These are phyloP conservation scores for Infundibulicybe gibba DNA, from an alignment of 768 basidiomycete genomes.

Conservation along the genomic window DNA sequence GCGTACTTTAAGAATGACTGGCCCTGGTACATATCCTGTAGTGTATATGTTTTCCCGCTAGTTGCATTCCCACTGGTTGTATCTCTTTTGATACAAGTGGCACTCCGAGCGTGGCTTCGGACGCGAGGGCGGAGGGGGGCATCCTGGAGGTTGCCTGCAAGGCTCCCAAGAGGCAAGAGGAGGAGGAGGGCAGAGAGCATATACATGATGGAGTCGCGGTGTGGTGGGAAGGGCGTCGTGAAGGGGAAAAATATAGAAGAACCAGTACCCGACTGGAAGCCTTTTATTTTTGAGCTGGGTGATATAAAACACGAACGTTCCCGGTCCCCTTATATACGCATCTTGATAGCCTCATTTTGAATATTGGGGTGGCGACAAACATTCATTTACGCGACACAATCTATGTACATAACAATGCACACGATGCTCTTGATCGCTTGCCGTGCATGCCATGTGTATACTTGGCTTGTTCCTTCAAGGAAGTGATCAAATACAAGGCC, in stretches of 20 bases:
- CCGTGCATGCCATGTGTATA: too few species aligned
- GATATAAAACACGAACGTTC: neutral
- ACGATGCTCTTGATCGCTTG: too few species aligned
- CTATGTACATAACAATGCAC: too few species aligned
- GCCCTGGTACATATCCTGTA: slow-evolving; percentile 37
- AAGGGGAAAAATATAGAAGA: neutral
- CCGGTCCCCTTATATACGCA: slow-evolving; percentile 2
- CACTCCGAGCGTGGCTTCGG: slow-evolving; percentile 14
- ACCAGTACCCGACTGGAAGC: too few species aligned
- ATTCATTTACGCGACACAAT: too few species aligned
- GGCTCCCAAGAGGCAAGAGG: slow-evolving; percentile 5
- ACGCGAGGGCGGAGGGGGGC: slow-evolving; percentile 14
- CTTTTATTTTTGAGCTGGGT: neutral
- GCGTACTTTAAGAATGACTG: slow-evolving; percentile 59
- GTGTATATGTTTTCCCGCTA: slow-evolving; percentile 16
- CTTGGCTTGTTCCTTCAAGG: too few species aligned
- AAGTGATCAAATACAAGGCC: too few species aligned
- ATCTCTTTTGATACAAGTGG: slow-evolving; percentile 16
- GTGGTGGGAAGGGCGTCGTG: slow-evolving; percentile 2
- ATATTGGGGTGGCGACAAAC: too few species aligned
- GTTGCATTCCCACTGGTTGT: neutral
- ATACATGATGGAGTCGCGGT: slow-evolving; percentile 5
- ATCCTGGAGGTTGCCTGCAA: slow-evolving; percentile 6
- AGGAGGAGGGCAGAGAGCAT: slow-evolving; percentile 5
- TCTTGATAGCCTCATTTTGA: too few species aligned